These are phyloP conservation scores for Colletotrichum sublineola DNA, from an alignment of 2,329 filamentous ascomycete genomes.

Conservation along the genomic window DNA sequence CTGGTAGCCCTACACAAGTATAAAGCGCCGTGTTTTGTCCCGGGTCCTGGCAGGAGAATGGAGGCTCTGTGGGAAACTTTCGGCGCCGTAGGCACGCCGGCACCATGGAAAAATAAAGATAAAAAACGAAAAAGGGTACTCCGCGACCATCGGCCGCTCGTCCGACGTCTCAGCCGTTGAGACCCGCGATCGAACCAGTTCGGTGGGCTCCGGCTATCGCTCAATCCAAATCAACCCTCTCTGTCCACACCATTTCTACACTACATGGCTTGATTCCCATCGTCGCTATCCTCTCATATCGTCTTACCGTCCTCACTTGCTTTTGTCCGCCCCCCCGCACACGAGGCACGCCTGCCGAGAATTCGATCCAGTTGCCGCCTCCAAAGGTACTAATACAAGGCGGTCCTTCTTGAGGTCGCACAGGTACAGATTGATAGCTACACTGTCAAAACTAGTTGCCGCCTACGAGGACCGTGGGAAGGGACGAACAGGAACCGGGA, in stretches of 20 bases:
- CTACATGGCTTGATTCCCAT: slow-evolving; percentile 1
- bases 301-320: background rate
- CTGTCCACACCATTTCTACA: slow-evolving; percentile 31
- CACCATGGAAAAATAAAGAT: background rate
- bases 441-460: background rate
- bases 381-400: no score
- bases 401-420: no score
- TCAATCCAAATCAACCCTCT: slow-evolving; percentile 9
- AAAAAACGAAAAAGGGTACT: slow-evolving; percentile 7
- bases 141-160: slow-evolving; percentile 3
- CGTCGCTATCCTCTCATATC: background rate
- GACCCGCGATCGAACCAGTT: slow-evolving; percentile 24
- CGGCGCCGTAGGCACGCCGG: background rate
- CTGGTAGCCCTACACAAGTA: slow-evolving; percentile 29
- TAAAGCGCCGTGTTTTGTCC: slow-evolving; percentile 40
- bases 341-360: slow-evolving; percentile 34
- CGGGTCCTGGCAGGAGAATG: background rate
- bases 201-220: slow-evolving; percentile 22
- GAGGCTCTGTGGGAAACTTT: background rate
- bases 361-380: no score
- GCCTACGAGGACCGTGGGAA: slow-evolving; percentile 27
- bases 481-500: slow-evolving; percentile 25
- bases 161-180: background rate
- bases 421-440: no score
- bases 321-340: slow-evolving; percentile 19